Conservation (phyloP, 1,284 basidiomycete genomes). For the Sanghuangporus sanghuang region DNA sequence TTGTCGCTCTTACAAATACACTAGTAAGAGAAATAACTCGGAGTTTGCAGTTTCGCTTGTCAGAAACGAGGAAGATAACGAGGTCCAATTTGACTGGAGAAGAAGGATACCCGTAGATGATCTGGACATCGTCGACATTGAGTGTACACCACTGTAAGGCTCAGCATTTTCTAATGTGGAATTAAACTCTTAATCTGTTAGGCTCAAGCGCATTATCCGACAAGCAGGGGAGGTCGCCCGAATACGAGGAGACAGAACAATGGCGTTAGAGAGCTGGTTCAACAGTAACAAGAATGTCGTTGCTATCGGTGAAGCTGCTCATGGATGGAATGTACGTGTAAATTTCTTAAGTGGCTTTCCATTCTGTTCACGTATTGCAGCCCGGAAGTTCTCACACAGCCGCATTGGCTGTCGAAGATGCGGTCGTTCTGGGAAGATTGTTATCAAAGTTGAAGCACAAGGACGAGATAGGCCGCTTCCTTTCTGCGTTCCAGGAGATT, state of each 20-base stretch:
- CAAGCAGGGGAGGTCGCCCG: not conserved
- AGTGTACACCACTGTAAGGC: not conserved
- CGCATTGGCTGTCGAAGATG: slow-evolving; percentile 43
- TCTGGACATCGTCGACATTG: not conserved
- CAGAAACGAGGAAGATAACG: not conserved
- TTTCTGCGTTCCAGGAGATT: slow-evolving; percentile 48
- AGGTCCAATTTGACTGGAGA: not conserved
- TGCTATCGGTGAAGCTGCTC: slow-evolving; percentile 44
- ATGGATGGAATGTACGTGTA: slow-evolving; percentile 32
- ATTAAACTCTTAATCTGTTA: not conserved
- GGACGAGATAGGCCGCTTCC: slow-evolving; percentile 45
- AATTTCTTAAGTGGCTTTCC: not conserved
- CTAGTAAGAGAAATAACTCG: not conserved
- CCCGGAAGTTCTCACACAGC: slow-evolving; percentile 4
- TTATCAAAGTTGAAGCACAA: slow-evolving; percentile 45
- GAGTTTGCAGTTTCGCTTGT: not conserved
- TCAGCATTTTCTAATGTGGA: not conserved
- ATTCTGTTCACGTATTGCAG: not conserved
- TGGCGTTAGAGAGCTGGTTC: slow-evolving; percentile 40
- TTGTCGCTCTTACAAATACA: not conserved
- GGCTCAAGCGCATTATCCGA: slow-evolving; percentile 2
- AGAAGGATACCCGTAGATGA: not conserved
- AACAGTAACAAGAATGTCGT: slow-evolving; percentile 37
- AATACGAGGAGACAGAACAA: not conserved
- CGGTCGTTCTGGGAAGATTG: slow-evolving; percentile 48